Evolutionary conservation across 2,329 filamentous ascomycete species (phyloP).

Genomic region (Paramyrothecium sp.): DNA sequence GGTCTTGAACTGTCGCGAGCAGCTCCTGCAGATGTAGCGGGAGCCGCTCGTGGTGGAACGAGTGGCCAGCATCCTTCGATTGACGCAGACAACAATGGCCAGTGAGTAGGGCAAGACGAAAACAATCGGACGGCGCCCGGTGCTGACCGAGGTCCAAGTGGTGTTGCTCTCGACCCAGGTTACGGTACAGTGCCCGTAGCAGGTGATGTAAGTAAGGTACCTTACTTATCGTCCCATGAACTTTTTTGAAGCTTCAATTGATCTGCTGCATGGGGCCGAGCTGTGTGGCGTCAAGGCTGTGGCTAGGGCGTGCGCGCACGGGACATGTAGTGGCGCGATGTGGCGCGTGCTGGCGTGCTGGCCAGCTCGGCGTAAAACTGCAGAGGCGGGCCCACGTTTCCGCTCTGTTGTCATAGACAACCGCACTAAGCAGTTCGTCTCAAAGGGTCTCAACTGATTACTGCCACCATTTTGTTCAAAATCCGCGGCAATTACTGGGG

Average conservation of each 20-base stretch:
- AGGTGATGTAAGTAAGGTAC: too few relatives aligned
- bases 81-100: background rate
- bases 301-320: too few relatives aligned
- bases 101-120: background rate
- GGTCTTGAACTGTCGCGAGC: slow-evolving; percentile 35
- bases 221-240: too few relatives aligned
- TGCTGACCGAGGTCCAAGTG: background rate
- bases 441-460: slow-evolving; percentile 26
- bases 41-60: slow-evolving; percentile 21
- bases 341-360: too few relatives aligned
- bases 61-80: slow-evolving; percentile 21
- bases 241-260: too few relatives aligned
- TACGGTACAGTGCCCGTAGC: too few relatives aligned
- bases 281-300: too few relatives aligned
- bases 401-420: slow-evolving; percentile 38
- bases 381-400: too few relatives aligned
- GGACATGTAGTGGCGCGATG: too few relatives aligned
- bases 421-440: slow-evolving; percentile 30
- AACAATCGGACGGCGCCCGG: too few relatives aligned
- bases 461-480: slow-evolving; percentile 4
- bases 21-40: slow-evolving; percentile 46
- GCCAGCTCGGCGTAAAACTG: too few relatives aligned
- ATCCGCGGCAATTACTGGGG: background rate
- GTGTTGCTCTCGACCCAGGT: background rate
- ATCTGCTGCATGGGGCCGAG: too few relatives aligned